Evolutionary conservation across 306 rosid genomes (phyloP).

Genomic region (Gillenia trifoliata): DNA sequence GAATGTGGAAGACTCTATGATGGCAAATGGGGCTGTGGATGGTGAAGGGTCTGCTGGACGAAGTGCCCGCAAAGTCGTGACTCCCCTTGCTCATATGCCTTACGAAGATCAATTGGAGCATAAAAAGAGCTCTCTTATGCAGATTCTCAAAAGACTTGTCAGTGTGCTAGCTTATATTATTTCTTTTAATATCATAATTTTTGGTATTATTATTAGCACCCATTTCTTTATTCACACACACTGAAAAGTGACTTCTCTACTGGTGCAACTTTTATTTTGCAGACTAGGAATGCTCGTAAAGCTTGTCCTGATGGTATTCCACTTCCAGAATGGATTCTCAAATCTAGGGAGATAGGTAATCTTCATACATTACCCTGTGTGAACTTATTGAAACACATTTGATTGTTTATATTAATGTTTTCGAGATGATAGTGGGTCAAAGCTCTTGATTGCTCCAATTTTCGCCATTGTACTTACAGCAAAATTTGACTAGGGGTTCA

Average conservation of each 20-base stretch:
- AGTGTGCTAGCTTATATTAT: constrained; percentile 31
- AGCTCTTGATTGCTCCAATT: constrained; percentile 3
- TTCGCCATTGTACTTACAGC: constrained; percentile 3
- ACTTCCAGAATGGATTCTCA: constrained; percentile 89
- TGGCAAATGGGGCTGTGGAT: constrained; percentile 36
- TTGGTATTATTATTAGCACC: not conserved
- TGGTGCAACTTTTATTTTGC: constrained; percentile 13
- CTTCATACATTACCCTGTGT: constrained; percentile 9
- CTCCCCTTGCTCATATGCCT: constrained; percentile 87
- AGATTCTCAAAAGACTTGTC: constrained; percentile 80
- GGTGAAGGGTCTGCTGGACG: constrained; percentile 42
- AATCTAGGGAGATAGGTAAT: constrained; percentile 78
- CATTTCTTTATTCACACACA: not conserved
- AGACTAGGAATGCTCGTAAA: constrained; percentile 89
- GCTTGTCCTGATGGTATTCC: constrained; percentile 77
- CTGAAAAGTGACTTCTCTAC: constrained; percentile 11
- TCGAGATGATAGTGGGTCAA: not conserved
- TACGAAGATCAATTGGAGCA: constrained; percentile 85
- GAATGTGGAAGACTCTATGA: constrained; percentile 18
- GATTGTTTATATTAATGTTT: not conserved
- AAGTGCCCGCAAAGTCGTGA: constrained; percentile 63
- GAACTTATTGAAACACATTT: not conserved
- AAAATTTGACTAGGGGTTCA: constrained; percentile 16
- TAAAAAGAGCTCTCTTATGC: constrained; percentile 62
- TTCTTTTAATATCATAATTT: not conserved